Evolutionary conservation across 2,329 filamentous ascomycete genomes (phyloP).

Genomic region (Pseudocercospora cruenta): DNA sequence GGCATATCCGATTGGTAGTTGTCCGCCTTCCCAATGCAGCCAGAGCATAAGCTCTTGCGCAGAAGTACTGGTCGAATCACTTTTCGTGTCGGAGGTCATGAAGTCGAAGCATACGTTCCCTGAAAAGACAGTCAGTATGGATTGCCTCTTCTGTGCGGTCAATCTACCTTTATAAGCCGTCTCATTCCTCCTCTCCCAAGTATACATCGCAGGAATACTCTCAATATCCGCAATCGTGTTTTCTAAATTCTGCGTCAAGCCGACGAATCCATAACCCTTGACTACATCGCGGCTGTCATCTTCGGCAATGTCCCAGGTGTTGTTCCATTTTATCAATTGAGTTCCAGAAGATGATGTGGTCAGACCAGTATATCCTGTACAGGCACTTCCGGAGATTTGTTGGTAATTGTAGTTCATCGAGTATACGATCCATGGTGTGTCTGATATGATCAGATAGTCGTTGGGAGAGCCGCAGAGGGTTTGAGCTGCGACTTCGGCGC

Average conservation of each 20-base stretch:
- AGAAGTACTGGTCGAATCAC: conserved; percentile 45
- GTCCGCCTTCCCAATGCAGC: conserved; percentile 50
- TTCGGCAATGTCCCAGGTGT: conserved; percentile 45
- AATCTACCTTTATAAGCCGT: conserved; percentile 44
- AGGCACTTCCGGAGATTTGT: conserved; percentile 45
- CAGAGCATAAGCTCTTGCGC: conserved; percentile 53
- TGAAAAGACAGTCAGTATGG: background rate
- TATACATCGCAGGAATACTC: conserved; percentile 47
- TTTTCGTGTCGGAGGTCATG: conserved; percentile 49
- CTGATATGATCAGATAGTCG: conserved; percentile 40
- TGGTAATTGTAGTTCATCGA: conserved; percentile 52
- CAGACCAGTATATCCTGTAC: conserved; percentile 45
- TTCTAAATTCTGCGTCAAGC: conserved; percentile 49
- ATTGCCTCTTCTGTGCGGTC: background rate
- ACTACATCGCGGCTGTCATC: conserved; percentile 44
- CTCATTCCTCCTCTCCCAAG: conserved; percentile 46
- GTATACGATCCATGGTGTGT: conserved; percentile 51
- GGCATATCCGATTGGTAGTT: conserved; percentile 50
- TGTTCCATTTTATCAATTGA: conserved; percentile 45
- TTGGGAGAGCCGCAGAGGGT: conserved; percentile 22
- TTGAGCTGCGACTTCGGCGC: background rate
- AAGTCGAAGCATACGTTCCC: conserved; percentile 52
- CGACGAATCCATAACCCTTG: conserved; percentile 52
- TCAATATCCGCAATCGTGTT: conserved; percentile 44
- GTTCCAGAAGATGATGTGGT: conserved; percentile 36